A percentile compares a stretch with the other conserved stretches of the same genome.
Conservation (phyloP, 2,329 filamentous ascomycete genomes). For the Periconia sp. region DNA sequence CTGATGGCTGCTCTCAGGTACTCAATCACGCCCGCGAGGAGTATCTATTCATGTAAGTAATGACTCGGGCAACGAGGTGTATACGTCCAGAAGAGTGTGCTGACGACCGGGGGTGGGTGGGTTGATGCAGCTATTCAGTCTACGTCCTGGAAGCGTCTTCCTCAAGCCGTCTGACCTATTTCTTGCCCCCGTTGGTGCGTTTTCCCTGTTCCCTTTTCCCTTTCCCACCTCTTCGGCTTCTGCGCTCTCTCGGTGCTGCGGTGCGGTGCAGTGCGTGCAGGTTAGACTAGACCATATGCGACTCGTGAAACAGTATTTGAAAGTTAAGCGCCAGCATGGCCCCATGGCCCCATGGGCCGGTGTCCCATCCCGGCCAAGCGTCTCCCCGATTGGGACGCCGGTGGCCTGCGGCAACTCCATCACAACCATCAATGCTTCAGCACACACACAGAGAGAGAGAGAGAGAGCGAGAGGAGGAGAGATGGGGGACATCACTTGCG, state of each 20-base stretch:
- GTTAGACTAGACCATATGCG: conserved; percentile 27
- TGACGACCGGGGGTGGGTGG: conserved; percentile 56
- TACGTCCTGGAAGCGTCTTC: conserved; percentile 57
- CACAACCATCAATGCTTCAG: neutral
- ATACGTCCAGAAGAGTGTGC: conserved; percentile 49
- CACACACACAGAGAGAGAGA: neutral
- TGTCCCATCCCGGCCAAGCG: conserved; percentile 5
- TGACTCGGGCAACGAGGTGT: too few relatives aligned
- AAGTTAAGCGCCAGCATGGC: conserved; percentile 36
- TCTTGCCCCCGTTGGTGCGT: conserved; percentile 51
- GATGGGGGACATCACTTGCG: neutral
- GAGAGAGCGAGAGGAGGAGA: too few relatives aligned
- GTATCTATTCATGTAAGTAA: conserved; percentile 72
- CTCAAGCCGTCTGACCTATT: conserved; percentile 52
- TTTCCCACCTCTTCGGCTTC: too few relatives aligned
- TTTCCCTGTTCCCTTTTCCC: neutral
- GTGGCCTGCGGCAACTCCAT: conserved; percentile 4
- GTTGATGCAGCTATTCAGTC: conserved; percentile 53
- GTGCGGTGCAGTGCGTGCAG: too few relatives aligned
- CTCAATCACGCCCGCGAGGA: conserved; percentile 69
- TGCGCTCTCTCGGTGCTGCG: too few relatives aligned
- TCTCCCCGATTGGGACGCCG: conserved; percentile 5
- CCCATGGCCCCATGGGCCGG: conserved; percentile 18
- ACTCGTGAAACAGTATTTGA: conserved; percentile 19
- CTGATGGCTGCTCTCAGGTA: conserved; percentile 47